Conservation (phyloP, 495 filamentous ascomycete species). For the Annulohypoxylon maeteangense region DNA sequence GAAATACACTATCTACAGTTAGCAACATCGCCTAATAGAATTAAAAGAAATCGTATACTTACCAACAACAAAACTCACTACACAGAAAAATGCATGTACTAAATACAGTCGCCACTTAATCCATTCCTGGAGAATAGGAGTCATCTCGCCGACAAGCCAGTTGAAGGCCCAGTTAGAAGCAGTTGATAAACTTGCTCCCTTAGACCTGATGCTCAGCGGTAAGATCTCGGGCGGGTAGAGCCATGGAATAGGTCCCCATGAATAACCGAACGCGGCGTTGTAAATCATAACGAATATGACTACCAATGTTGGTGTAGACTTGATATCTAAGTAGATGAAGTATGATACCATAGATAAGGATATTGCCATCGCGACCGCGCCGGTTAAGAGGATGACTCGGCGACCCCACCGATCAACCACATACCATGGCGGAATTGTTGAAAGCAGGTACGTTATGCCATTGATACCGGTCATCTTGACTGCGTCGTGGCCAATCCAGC, state of each 20-base stretch:
- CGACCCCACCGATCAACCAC: constrained; percentile 94
- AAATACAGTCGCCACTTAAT: constrained; percentile 95
- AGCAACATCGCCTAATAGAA: constrained; percentile 19
- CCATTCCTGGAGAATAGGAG: constrained; percentile 87
- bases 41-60: constrained; percentile 53
- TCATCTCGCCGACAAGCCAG: constrained; percentile 95
- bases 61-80: constrained; percentile 95
- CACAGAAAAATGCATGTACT: constrained; percentile 97
- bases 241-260: constrained; percentile 99
- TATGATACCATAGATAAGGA: constrained; percentile 94
- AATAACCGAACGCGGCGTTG: constrained; percentile 96
- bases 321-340: constrained; percentile 89
- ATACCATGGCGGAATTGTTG: constrained; percentile 97
- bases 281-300: constrained; percentile 98
- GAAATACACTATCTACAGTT: constrained; percentile 78
- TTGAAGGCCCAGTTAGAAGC: constrained; percentile 99
- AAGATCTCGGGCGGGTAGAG: constrained; percentile 97
- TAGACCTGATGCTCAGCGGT: constrained; percentile 95
- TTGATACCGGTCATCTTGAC: constrained; percentile 99
- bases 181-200: constrained; percentile 96
- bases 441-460: constrained; percentile 86
- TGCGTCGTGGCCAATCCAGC: constrained; percentile 88
- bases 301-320: constrained; percentile 80
- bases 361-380: constrained; percentile 89
- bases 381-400: constrained; percentile 88